Base-by-base conservation (phyloP, 208 protist species). In the Naegleria lovaniensis region DNA sequence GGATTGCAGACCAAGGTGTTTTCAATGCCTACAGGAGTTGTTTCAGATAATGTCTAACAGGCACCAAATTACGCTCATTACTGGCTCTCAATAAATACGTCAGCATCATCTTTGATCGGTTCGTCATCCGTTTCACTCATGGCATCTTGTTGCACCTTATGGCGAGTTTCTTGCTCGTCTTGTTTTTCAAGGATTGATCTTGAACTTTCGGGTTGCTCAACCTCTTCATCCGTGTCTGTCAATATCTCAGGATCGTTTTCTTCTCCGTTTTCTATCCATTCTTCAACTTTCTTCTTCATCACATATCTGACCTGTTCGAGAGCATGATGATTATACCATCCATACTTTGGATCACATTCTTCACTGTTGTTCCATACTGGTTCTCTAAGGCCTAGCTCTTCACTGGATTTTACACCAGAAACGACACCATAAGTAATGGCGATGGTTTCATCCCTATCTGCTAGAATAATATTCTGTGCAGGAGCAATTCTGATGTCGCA, bases 201-300 rank as follows among this genome's bases (percentile, higher is more conserved):
- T 48, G 43, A 48, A 48, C 43, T 48, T 48, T 48, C 43, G 43
- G 43, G 43, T 83, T 0, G n/a, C 5, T 85, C 79, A 19, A 43
- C 11, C 22, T 85, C 79, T 43, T 88, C 85, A 0, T 33, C 43
- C 0, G 22, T 39, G n/a, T 58, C 85, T 22, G 25, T 13, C 19
- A 79, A n/a, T 15, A 79, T 79, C 36, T 88, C 43, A 15, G 33
- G 5, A 33, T 88, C 85, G 16, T 88, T 33, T 0, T 88, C 19
- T 58, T 48, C 39, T 36, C 33, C 43, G 0, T 59, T 58, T n/a
- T 88, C 41, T 6, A 88, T 19, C 85, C 85, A 88, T 22, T 48
- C 7, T 13, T 88, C 85, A 0, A 88, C 25, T 36, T 88, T 48
- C 16, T 88, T 88, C 41, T 88, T 88, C 85, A 88, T 88, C 3